A percentile compares a stretch with the other conserved stretches of the same genome.
Conservation (phyloP, 2,329 filamentous ascomycete genomes). For the Amphichorda felina region DNA sequence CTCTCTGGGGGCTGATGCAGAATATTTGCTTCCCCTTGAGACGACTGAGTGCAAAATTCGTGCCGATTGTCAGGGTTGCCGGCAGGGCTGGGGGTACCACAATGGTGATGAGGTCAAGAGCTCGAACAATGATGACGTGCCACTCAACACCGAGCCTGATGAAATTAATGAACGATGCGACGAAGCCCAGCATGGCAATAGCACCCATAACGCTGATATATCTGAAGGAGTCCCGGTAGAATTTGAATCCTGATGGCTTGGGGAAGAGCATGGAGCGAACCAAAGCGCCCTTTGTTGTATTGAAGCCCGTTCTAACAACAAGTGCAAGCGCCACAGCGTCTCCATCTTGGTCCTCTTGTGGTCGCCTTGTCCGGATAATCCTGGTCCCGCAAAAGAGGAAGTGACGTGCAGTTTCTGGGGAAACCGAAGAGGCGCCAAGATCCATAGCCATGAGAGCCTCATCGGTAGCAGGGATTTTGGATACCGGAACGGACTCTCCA, state of each 20-base stretch:
- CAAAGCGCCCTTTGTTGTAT: constrained; percentile 91
- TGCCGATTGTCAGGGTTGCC: constrained; percentile 90
- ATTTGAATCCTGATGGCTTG: constrained; percentile 96
- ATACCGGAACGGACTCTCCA: constrained; percentile 92
- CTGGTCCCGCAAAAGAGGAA: constrained; percentile 94
- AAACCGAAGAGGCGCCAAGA: constrained; percentile 68
- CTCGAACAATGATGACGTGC: constrained; percentile 85
- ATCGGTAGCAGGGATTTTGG: constrained; percentile 75
- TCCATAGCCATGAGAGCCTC: constrained; percentile 67
- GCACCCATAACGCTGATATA: constrained; percentile 95
- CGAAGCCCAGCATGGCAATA: constrained; percentile 76
- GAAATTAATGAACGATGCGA: constrained; percentile 89
- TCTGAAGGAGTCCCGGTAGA: constrained; percentile 93
- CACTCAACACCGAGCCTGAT: constrained; percentile 70
- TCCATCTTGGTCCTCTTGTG: constrained; percentile 74
- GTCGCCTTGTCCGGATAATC: constrained; percentile 79
- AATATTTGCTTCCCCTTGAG: constrained; percentile 87
- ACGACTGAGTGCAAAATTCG: constrained; percentile 81
- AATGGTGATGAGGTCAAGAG: constrained; percentile 92
- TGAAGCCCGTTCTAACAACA: constrained; percentile 89
- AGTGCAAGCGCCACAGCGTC: constrained; percentile 87
- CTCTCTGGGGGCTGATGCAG: constrained; percentile 92
- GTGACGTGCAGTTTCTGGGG: constrained; percentile 73
- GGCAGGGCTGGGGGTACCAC: constrained; percentile 92
- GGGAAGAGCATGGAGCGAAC: constrained; percentile 98